Percentiles rank a stretch among this genome's conserved stretches.
Conservation (phyloP, 2,329 filamentous ascomycete species). For the Fusarium citri region DNA sequence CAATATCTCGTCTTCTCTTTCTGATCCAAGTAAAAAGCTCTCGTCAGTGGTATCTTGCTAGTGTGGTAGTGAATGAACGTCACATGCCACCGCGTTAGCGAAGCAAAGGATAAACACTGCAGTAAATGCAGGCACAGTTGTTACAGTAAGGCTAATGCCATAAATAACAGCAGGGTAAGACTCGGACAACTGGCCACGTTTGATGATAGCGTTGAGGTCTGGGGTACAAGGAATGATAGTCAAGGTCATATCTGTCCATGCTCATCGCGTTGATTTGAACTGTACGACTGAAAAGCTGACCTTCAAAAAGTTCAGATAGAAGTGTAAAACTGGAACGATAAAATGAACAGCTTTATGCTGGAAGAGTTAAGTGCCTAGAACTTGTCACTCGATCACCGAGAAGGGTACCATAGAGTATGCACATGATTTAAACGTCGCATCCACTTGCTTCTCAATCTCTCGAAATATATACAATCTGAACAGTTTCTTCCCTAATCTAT, state of each 20-base stretch:
- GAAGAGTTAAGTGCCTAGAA: not conserved
- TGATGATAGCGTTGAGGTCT: not conserved
- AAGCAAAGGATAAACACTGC: not conserved
- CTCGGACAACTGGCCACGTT: not conserved
- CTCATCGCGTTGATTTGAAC: no score
- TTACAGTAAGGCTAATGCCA: not conserved
- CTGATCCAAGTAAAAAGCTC: no score
- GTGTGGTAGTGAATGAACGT: not conserved
- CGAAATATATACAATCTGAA: not conserved
- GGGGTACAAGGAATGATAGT: not conserved
- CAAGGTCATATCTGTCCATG: no score
- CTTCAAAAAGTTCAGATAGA: no score
- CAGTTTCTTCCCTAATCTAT: fast-evolving
- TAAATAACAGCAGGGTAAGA: not conserved
- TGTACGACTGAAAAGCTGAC: no score
- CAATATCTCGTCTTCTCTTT: fast-evolving
- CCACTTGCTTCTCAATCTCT: not conserved
- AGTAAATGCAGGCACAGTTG: not conserved
- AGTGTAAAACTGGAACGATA: fast-evolving
- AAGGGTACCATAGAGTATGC: not conserved
- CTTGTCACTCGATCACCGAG: not conserved
- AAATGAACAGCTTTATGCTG: not conserved
- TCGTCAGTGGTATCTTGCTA: no score
- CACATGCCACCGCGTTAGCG: not conserved
- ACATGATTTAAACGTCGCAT: not conserved